Base-by-base conservation (phyloP, 2,329 filamentous ascomycete genomes). In the Pseudopyricularia cyperi region DNA sequence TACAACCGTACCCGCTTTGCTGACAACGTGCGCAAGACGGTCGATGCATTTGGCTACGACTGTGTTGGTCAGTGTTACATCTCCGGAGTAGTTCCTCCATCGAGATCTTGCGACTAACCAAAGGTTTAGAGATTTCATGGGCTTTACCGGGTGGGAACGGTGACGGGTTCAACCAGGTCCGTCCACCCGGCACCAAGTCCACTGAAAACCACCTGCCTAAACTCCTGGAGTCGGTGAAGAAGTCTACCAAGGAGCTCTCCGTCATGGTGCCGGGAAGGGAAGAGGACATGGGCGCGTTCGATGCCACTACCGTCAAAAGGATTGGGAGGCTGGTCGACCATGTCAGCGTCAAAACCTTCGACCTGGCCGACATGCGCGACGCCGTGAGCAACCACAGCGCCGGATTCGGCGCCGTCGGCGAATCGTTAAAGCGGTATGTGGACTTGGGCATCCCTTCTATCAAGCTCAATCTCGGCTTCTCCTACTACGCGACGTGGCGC, bases 291-390 rank as follows among this genome's bases (percentile, higher is more conserved):
- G 75, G 87, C 46, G 83, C 80, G 12, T 87, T 78, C 62, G 86
- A 78, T 0, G 56, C 67, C 2, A 66, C 73, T 7, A 80, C 75
- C 15, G 68, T 82, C 0, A 78, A 81, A 0, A 66, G 71, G 52
- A 83, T 88, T 59, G 73, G 71, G 58, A 60, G 68, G 4, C 69
- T 72, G 1, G 73, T 87, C 12, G 81, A 88, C 59, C 82, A 82
- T 57, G 70, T 87, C 61, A 88, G 87, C 58, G 51, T 75, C 59
- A 76, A 86, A 83, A 74, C 77, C 1, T 87, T 87, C 62, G 83
- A 87, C 59, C 66, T 85, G 52, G 80, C 84, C 71, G 85, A 86
- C 67, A 76, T 83, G 32, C 79, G 85, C 34, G 79, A 87, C 65
- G 79, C 65, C 42, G 61, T 69, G 9, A 85, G 83, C 3, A 72